Base-by-base conservation (phyloP, 2,329 filamentous ascomycete species). In the Periconia sp. region DNA sequence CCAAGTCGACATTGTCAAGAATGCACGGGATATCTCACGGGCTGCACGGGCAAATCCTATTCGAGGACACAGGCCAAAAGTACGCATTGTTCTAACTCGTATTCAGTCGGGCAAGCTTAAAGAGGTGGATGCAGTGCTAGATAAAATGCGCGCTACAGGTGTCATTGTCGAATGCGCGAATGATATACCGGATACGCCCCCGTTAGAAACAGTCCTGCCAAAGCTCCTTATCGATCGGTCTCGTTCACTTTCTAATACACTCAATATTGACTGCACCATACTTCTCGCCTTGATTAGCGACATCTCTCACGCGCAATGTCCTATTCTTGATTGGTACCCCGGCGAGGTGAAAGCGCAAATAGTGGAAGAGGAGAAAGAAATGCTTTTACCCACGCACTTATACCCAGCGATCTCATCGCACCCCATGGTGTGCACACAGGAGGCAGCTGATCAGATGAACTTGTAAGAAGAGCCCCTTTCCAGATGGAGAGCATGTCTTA, bases 251-350 rank as follows among this genome's bases (percentile, higher is more conserved):
- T 72, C 76, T 1, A 50, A 70, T 2, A 73, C 68, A 0, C 56
- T 85, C 19, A 84, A 86, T 57, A 77, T 86, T 41, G 84, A 86
- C 64, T 85, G 82, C 40, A 89, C 87, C 1, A 81, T 89, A 33
- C 76, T 92, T 5, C 78, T 92, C 4, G 87, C 86, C 4, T 73
- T 91, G 2, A 80, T 86, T 1, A 89, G 87, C 0, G 88, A 92
- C 56, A 82, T 91, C 18, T 87, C 85, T 2, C 86, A 91, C 61
- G 70, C 70, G 23, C 60, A 69, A 25, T 72, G 73, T 19, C 57
- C 68, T 3, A 72, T 77, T 32, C 71, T 78, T 23, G 74, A 77
- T n/a, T 76, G 72, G 65, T 40, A 40, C 25, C 84, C 86, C 52
- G 73, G 70, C 16, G 81, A 83, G 30, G 83, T 89, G 36, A 71